Evolutionary conservation across 2,329 filamentous ascomycete species (phyloP), one percentile per base, ranked within the genome.

Genomic region (Cordyceps farinosa): DNA sequence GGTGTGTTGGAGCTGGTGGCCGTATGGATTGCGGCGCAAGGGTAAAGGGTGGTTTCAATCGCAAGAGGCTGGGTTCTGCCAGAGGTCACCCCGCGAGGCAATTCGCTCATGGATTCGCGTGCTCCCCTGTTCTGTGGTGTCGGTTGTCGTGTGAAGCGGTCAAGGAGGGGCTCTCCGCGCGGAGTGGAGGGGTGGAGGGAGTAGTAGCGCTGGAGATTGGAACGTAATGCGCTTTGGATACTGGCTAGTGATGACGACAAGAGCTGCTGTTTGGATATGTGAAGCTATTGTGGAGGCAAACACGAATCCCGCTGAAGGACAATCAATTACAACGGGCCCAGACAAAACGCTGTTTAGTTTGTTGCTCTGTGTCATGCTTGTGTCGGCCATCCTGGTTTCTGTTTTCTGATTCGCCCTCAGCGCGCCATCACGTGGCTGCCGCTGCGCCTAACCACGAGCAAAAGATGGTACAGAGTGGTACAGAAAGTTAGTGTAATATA

Each of bases 161-260:
- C 61, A 63, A 45, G 61, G 61, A 58, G 52, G 53, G 53, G 61
- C 54, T 47, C 29, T n/a, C 40, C 53, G 45, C 52, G 61, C 54
- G 40, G 53, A 52, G 61, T 56, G 61, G 61, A 63, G 61, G 53
- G 52, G 51, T 48, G 59, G 50, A 54, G 50, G 59, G 59, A 42
- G 32, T 36, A 32, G n/a, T 45, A 61, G 50, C 17, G 50, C 30
- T 54, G 40, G 50, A 47, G 29, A 61, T 54, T 61, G 48, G 38
- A 22, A 40, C 29, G 51, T 61, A 38, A 29, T 42, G 56, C 44
- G 56, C 44, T 59, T 48, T 32, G 42, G 42, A 36, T 2, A 7
- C 40, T 34, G 42, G 42, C 4, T 27, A 7, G 42, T 3, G 30
- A 32, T 57, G 30, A 27, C 3, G n/a, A 17, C 17, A 6, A 36